Evolutionary conservation across 208 protist species (phyloP).

Genomic region (Trichomonas vaginalis): DNA sequence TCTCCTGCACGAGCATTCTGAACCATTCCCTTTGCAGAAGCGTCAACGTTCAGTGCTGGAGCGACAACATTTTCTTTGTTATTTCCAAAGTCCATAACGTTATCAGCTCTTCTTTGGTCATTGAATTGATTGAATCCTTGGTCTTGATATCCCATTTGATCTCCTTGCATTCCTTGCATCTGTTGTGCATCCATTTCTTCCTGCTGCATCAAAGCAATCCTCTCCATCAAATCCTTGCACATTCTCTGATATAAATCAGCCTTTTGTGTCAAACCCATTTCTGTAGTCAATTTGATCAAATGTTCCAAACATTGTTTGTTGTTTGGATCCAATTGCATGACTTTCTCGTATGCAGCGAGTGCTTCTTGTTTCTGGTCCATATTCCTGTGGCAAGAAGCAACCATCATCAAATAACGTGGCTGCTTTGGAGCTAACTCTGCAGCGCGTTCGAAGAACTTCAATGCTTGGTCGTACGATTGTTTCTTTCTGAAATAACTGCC

Average conservation of each 20-base stretch:
- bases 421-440: conserved; percentile 75
- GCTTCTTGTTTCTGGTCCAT: not conserved
- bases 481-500: conserved; percentile 63
- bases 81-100: not conserved
- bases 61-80: not conserved
- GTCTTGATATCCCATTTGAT: not conserved
- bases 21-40: not conserved
- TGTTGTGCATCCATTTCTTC: not conserved
- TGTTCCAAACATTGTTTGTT: conserved; percentile 8
- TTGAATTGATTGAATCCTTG: not conserved
- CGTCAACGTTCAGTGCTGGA: not conserved
- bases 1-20: not conserved
- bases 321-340: not conserved
- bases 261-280: not conserved
- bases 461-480: conserved; percentile 82
- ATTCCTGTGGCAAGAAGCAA: conserved; percentile 16
- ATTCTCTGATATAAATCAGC: not conserved
- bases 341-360: not conserved
- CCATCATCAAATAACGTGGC: conserved; percentile 80
- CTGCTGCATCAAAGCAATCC: not conserved
- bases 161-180: not conserved
- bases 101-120: not conserved
- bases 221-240: not conserved
- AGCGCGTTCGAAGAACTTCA: conserved; percentile 80
- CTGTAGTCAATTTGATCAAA: conserved; percentile 8